Evolutionary conservation across 106 monocot species (phyloP).

Genomic region (Phalaenopsis equestris): DNA sequence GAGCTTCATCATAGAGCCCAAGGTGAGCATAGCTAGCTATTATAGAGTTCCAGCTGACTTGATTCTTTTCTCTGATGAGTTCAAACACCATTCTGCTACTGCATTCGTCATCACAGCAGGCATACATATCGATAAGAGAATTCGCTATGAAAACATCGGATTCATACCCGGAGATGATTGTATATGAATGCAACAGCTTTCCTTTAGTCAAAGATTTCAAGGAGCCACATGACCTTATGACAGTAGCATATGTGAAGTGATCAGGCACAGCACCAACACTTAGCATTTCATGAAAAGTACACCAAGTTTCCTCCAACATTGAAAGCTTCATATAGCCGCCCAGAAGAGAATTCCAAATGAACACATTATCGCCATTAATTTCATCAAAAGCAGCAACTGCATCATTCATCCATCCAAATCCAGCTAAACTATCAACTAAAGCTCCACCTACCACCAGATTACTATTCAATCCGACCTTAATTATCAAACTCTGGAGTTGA

Average conservation of each 20-base stretch:
- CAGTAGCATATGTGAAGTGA: constrained; percentile 17
- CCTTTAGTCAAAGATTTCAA: constrained; percentile 14
- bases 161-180: constrained; percentile 6
- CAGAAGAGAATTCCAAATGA: constrained; percentile 11
- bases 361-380: constrained; percentile 10
- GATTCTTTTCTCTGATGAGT: constrained; percentile 9
- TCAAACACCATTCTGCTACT: constrained; percentile 7
- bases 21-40: constrained; percentile 9
- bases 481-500: constrained; percentile 15
- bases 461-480: constrained; percentile 8
- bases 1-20: constrained; percentile 7
- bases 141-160: constrained; percentile 13
- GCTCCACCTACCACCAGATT: constrained; percentile 12
- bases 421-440: constrained; percentile 11
- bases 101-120: constrained; percentile 5
- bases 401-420: constrained; percentile 12
- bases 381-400: constrained; percentile 9
- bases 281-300: constrained; percentile 2
- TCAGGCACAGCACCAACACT: neutral
- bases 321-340: constrained; percentile 10
- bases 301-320: constrained; percentile 10
- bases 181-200: constrained; percentile 16
- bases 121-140: constrained; percentile 27
- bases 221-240: constrained; percentile 11
- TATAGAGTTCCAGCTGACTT: constrained; percentile 21